phyloP scores from a whole-genome alignment of 371 early-diverging fungal genomes.

The Coemansia sp. region DNA sequence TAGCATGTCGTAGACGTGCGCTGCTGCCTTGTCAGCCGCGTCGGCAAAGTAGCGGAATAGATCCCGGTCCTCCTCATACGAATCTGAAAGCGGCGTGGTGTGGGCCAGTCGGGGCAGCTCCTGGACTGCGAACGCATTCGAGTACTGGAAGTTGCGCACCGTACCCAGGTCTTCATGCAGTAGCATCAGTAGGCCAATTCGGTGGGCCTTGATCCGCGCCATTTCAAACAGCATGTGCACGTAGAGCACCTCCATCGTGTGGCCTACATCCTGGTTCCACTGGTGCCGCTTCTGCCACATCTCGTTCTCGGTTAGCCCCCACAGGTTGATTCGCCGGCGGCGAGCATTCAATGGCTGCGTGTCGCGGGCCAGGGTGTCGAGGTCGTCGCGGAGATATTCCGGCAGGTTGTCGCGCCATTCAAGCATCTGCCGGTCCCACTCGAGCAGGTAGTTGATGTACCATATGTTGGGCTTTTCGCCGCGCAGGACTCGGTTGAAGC shows the following conservation, averaged over 20 bases:
- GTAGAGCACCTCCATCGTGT: constrained; percentile 43
- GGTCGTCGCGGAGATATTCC: constrained; percentile 25
- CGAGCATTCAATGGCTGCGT: constrained; percentile 44
- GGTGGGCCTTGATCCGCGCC: constrained; percentile 47
- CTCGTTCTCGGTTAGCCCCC: constrained; percentile 45
- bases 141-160: constrained; percentile 50
- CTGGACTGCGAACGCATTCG: constrained; percentile 28
- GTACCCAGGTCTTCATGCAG: constrained; percentile 46
- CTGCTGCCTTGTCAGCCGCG: constrained; percentile 21
- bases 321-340: constrained; percentile 40
- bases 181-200: constrained; percentile 44
- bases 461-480: constrained; percentile 37
- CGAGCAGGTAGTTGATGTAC: constrained; percentile 44
- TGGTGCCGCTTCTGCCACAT: constrained; percentile 50
- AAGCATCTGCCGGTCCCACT: constrained; percentile 51
- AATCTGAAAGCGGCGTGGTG: constrained; percentile 12
- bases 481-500: constrained; percentile 44
- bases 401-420: constrained; percentile 46
- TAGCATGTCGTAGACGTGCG: constrained; percentile 40
- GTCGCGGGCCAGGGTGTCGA: constrained; percentile 34
- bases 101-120: constrained; percentile 24
- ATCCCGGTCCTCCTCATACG: constrained; percentile 36
- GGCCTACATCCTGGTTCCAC: constrained; percentile 48
- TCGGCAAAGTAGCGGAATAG: constrained; percentile 18
- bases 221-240: constrained; percentile 48